Base-by-base conservation (phyloP, 176 grass and related monocot genomes). In the Triticum timopheevii region DNA sequence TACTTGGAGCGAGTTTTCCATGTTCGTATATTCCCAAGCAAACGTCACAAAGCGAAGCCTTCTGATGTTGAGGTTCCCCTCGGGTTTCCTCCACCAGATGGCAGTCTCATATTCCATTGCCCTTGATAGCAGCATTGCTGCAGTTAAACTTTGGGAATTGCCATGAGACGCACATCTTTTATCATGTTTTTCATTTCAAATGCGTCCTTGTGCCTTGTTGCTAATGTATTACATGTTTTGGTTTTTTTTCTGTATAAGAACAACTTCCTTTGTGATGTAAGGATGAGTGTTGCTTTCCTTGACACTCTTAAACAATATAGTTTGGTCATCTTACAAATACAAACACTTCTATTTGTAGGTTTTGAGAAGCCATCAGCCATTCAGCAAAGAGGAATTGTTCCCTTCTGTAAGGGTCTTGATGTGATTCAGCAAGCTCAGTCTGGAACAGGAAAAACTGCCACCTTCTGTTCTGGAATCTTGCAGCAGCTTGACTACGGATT, bases 351-450 rank as follows among this genome's bases (percentile, higher is more conserved):
- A 22, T 80, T 71, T 73, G 27, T 44, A 95, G 94, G 94, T 87
- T 95, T 95, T 91, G 94, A 96, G 89, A 96, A 96, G 38, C 94
- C 94, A 69, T 96, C 94, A 10, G 94, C 94, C 13, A 96, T 96
- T 73, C 94, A 96, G 84, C 94, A 96, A 39, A 91, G 94, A 52
- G 94, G 94, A 27, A 96, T 96, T 44, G 91, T 96, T 28, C 94
- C 94, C 4, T 96, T 96, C 75, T 93, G 91, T 67, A 96, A 93
- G 87, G 94, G 94, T 28, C 86, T 93, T 61, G 94, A 96, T 86
- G 94, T 96, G 76, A 96, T 96, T 36, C 94, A 96, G 83, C 94
- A 96, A 63, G 94, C 94, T 73, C 94, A 96, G 6, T 96, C 94
- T 66, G 94, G 91, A 67, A 96, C 94, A 52, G 94, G 94, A 71